A percentile compares a stretch with the other conserved stretches of the same genome.
phyloP scores from a whole-genome alignment of 306 rosid species.

The Phaseolus lunatus region DNA sequence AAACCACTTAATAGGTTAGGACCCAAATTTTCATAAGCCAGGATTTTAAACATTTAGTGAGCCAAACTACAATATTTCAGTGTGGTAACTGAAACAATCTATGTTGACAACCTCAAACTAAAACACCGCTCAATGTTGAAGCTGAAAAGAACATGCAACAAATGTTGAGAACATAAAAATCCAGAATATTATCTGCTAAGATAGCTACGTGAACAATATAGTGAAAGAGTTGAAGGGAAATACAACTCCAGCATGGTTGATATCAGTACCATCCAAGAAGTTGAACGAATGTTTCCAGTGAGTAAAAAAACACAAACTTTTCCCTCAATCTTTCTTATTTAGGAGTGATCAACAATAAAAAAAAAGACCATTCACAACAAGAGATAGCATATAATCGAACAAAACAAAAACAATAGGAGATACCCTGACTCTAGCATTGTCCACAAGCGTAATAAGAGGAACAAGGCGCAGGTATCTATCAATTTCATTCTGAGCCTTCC shows the following conservation, averaged over 20 bases:
- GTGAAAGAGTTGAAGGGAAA: background rate
- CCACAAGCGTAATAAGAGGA: conserved; percentile 94
- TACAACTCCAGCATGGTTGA: background rate
- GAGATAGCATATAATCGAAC: conserved; percentile 22
- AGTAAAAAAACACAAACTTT: conserved; percentile 5
- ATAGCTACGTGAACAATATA: background rate
- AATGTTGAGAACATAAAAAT: background rate
- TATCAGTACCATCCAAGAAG: background rate
- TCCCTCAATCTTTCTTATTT: background rate
- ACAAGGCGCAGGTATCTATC: conserved; percentile 88
- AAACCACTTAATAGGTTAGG: background rate
- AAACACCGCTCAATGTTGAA: conserved; percentile 25
- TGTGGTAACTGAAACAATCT: background rate
- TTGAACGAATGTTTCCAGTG: conserved; percentile 1
- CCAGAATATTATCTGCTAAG: background rate
- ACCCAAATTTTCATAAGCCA: conserved; percentile 13
- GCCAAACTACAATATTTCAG: conserved; percentile 2
- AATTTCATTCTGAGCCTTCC: conserved; percentile 96
- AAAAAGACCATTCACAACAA: conserved; percentile 8
- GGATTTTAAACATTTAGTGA: background rate
- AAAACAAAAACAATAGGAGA: conserved; percentile 33
- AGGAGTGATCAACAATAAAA: background rate
- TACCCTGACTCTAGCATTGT: conserved; percentile 98
- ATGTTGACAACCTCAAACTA: conserved; percentile 23
- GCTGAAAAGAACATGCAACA: background rate